Conservation (phyloP, 1,284 basidiomycete species). For the Marasmius oreades region DNA sequence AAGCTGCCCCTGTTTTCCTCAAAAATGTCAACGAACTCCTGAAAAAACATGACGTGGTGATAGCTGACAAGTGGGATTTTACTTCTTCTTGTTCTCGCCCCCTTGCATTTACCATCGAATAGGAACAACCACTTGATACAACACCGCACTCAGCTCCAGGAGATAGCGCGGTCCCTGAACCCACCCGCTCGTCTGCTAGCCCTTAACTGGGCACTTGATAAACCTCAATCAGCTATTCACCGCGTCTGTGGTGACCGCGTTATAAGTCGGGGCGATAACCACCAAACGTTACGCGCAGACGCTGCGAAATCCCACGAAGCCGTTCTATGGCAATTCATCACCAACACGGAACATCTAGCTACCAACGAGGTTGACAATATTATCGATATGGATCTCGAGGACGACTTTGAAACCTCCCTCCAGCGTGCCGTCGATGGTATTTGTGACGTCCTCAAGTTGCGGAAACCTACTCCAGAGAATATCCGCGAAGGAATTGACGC, state of each 20-base stretch:
- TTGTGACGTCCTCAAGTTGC: conserved; percentile 46
- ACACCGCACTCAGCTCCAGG: conserved; percentile 71
- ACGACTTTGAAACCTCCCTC: conserved; percentile 54
- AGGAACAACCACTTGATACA: conserved; percentile 87
- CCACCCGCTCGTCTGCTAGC: conserved; percentile 71
- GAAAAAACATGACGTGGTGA: conserved; percentile 69
- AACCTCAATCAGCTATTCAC: conserved; percentile 54
- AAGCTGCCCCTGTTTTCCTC: conserved; percentile 74
- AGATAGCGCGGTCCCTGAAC: conserved; percentile 38
- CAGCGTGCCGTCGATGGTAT: conserved; percentile 58
- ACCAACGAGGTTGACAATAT: conserved; percentile 60
- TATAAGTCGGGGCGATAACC: conserved; percentile 71
- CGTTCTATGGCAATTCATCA: conserved; percentile 80
- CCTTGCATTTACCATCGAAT: conserved; percentile 6
- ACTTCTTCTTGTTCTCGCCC: not conserved
- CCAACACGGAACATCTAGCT: conserved; percentile 60
- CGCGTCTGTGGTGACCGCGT: conserved; percentile 79
- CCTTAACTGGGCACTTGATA: conserved; percentile 69
- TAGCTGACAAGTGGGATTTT: conserved; percentile 77
- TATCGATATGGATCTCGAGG: conserved; percentile 64
- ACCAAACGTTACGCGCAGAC: conserved; percentile 78
- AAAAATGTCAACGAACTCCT: conserved; percentile 70
- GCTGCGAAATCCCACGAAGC: conserved; percentile 64
- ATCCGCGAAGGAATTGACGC: conserved; percentile 58
- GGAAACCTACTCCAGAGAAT: conserved; percentile 49